phyloP scores from a whole-genome alignment of 208 protist species.

The Naegleria lovaniensis region DNA sequence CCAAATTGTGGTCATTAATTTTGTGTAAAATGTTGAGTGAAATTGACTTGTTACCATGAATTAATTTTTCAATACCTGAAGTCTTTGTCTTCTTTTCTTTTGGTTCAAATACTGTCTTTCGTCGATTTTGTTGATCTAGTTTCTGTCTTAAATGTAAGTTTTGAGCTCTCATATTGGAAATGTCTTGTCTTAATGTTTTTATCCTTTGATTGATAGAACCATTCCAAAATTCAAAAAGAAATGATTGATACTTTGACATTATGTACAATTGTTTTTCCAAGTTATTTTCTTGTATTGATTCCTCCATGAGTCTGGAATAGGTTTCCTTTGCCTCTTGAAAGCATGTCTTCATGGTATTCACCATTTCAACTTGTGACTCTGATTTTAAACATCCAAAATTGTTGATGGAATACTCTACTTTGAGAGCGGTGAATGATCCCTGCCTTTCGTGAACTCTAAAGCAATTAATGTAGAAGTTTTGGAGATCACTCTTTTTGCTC shows the following conservation, averaged over 20 bases:
- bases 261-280: not conserved
- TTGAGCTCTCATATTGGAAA: not conserved
- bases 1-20: not conserved
- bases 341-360: not conserved
- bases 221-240: slow-evolving; percentile 8
- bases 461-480: slow-evolving; percentile 16
- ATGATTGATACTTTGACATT: slow-evolving; percentile 17
- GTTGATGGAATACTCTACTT: not conserved
- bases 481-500: not conserved
- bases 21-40: not conserved
- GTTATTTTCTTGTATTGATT: not conserved
- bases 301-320: not conserved
- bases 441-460: not conserved
- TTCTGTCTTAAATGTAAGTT: not conserved
- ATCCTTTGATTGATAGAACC: not conserved
- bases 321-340: not conserved
- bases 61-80: not conserved
- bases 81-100: not conserved
- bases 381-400: not conserved
- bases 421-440: not conserved
- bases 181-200: not conserved
- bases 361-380: not conserved
- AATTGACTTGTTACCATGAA: not conserved
- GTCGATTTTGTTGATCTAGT: not conserved
- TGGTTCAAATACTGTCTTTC: not conserved